phyloP scores from a whole-genome alignment of 306 rosid genomes.

The Ammopiptanthus mongolicus region DNA sequence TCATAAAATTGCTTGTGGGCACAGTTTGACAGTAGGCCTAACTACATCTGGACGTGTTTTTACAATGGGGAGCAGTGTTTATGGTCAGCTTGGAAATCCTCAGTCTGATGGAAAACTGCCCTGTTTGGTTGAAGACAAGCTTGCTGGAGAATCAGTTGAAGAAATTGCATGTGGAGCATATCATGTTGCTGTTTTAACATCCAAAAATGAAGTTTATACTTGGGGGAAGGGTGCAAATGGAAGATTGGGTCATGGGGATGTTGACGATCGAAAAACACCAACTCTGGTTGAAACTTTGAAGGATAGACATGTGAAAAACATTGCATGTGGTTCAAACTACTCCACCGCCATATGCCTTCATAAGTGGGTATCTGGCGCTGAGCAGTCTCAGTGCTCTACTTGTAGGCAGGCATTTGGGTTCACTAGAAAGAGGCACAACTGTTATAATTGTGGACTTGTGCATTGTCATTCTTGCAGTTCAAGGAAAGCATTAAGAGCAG shows the following conservation, averaged over 20 bases:
- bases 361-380: slow-evolving; percentile 96
- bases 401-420: slow-evolving; percentile 98
- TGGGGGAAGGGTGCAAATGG: slow-evolving; percentile 99
- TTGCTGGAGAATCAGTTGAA: slow-evolving; percentile 69
- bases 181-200: slow-evolving; percentile 80
- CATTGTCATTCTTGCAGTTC: slow-evolving; percentile 99
- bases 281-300: slow-evolving; percentile 84
- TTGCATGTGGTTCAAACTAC: slow-evolving; percentile 90
- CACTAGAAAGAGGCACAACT: slow-evolving; percentile 94
- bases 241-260: slow-evolving; percentile 95
- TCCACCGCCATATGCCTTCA: slow-evolving; percentile 94
- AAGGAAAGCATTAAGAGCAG: slow-evolving; percentile 86
- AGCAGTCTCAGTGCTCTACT: slow-evolving; percentile 98
- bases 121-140: slow-evolving; percentile 76
- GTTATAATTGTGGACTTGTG: slow-evolving; percentile 98
- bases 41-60: slow-evolving; percentile 85
- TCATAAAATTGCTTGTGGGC: slow-evolving; percentile 94
- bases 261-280: slow-evolving; percentile 87
- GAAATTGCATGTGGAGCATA: slow-evolving; percentile 95
- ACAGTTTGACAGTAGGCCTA: slow-evolving; percentile 90
- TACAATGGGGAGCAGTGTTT: slow-evolving; percentile 96
- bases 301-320: slow-evolving; percentile 88
- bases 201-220: slow-evolving; percentile 87
- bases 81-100: slow-evolving; percentile 97
- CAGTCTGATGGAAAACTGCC: slow-evolving; percentile 84